phyloP scores from a whole-genome alignment of 176 grass and related monocot genomes.

The Hordeum vulgare region MorexV3_pseudomolecules_assembly NC_058519.1:429576529-429577028 shows the following conservation, averaged over 20 bases:
- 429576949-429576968: background rate
- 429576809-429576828: background rate
- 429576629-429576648: slow-evolving; percentile 30
- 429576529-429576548: slow-evolving; percentile 32
- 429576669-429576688: slow-evolving; percentile 23
- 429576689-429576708: background rate
- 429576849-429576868: background rate
- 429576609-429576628: slow-evolving; percentile 2
- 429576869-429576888: background rate
- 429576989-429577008: background rate
- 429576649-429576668: slow-evolving; percentile 30
- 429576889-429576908: background rate
- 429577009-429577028: background rate
- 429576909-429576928: background rate
- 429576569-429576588: background rate
- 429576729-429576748: slow-evolving; percentile 40
- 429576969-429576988: background rate
- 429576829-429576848: background rate
- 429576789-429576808: background rate
- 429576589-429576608: background rate
- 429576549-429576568: background rate
- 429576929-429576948: background rate
- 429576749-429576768: slow-evolving; percentile 8
- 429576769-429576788: background rate
- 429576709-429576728: slow-evolving; percentile 21